phyloP scores from a whole-genome alignment of 768 basidiomycete genomes.

The Tulasnella sp. region DNA sequence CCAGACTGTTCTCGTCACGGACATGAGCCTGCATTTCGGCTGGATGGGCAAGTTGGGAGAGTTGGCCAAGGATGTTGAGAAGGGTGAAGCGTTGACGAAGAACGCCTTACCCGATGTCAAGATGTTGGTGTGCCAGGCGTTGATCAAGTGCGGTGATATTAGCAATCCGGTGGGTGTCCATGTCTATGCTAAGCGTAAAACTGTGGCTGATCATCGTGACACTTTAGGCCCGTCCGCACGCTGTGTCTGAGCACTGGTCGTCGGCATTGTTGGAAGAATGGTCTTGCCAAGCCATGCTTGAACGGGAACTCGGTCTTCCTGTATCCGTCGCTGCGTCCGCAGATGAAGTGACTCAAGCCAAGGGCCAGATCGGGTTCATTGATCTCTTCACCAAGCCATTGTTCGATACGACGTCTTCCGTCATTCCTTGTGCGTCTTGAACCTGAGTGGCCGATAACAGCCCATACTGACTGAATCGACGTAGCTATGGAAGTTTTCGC shows the following conservation, averaged over 20 bases:
- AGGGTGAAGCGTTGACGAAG: conserved; percentile 21
- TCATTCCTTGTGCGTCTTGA: conserved; percentile 61
- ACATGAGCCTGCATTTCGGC: conserved; percentile 85
- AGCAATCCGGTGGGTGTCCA: conserved; percentile 84
- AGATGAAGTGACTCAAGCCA: conserved; percentile 58
- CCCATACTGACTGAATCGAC: neutral
- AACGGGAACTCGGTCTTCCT: conserved; percentile 70
- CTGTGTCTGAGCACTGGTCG: conserved; percentile 92
- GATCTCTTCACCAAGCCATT: conserved; percentile 77
- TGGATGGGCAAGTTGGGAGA: conserved; percentile 68
- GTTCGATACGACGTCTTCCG: conserved; percentile 65
- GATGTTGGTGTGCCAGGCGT: conserved; percentile 75
- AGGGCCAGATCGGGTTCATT: conserved; percentile 87
- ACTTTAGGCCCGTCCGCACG: conserved; percentile 78
- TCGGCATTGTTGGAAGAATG: conserved; percentile 84
- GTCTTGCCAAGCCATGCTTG: conserved; percentile 83
- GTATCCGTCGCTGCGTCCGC: conserved; percentile 53
- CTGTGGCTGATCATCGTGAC: neutral
- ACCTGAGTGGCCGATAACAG: neutral
- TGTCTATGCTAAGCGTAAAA: neutral
- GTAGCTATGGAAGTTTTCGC: conserved; percentile 67
- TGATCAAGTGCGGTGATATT: conserved; percentile 98
- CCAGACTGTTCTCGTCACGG: conserved; percentile 83
- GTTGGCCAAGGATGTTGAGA: conserved; percentile 43
- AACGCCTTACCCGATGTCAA: conserved; percentile 24